Base-by-base conservation (phyloP, 2,329 filamentous ascomycete genomes). In the Arthrocladium fulminans region DNA sequence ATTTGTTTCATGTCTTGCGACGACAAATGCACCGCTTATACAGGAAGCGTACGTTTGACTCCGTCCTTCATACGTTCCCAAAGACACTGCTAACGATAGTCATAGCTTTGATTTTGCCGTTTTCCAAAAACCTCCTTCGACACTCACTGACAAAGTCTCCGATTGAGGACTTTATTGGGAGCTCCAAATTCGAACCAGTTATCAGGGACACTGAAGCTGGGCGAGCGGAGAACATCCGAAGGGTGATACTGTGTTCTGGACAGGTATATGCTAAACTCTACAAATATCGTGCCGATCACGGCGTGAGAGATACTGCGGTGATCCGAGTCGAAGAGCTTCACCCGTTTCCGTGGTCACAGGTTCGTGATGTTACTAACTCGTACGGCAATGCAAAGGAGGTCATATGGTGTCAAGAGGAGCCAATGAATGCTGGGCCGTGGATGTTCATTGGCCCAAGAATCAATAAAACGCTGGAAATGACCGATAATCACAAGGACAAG, bases 1-100 rank as follows among this genome's bases (percentile, higher is more conserved):
- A 98, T 71, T 70, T 94, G 66, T 98, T 98, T 83, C 92, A 98
- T 71, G 83, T 92, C 58, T 79, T 98, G 55, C 86, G 92, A 66
- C 81, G 92, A 70, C 92, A 98, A 74, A 95, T 98, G 83, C 89
- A 97, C 77, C 82, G 92, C 63, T 90, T 98, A 67, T 98, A 98
- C 85, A 83, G 92, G 73, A 98, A 98, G 76, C 92, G 87, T 92
- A 77, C 80, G 86, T 76, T 35, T 27, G 45, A 29, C 15, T 13
- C 13, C 29, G 15, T n/a, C 22, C 22, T 22, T 19, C 39, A n/a
- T 24, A 45, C 3, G 30, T 17, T 27, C 13, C 35, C 22, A n/a
- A n/a, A n/a, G n/a, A 7, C 13, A 15, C 29, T 20, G 15, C 19
- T 46, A 46, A 51, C 47, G 50, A 56, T 63, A 53, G 32, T 37